Evolutionary conservation across 2,329 filamentous ascomycete species (phyloP), one percentile per base, ranked within the genome.

Genomic region (Gnomoniopsis sp.): DNA sequence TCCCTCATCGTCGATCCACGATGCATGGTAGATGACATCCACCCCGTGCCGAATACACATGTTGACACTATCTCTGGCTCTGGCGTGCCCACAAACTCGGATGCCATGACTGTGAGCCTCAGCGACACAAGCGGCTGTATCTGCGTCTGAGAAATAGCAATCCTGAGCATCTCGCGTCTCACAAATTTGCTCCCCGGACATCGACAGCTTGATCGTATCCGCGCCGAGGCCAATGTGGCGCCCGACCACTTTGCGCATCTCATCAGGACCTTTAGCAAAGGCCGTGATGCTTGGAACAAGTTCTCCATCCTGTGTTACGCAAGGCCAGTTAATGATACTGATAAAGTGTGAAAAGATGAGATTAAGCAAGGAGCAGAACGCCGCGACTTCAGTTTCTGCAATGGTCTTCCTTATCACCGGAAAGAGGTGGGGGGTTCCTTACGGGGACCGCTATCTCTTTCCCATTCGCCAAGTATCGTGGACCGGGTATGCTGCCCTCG

Each of bases 21-120:
- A 75, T 1, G 74, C 77, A 61, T 80, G 77, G 60, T 75, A 80
- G 46, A 80, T 78, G 7, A 78, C 72, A 50, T 80, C 77, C 0
- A 80, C 75, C 2, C 76, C 76, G 47, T 76, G 72, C 57, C 69
- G 69, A 43, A 76, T 64, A 63, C 73, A 78, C 69, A 77, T 72
- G 48, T 71, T 74, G 6, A 80, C 74, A 0, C 72, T 74, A 49
- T 78, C 77, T 41, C 75, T 61, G 2, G 77, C 74, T 30, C 78
- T 66, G 6, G 77, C 77, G 65, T 79, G 77, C 0, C 77, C 69
- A 58, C 78, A 80, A 0, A 80, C 62, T 12, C 73, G 63, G 34
- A 70, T 70, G 10, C 71, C 71, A n/a, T 64, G 65, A 26, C 64
- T 67, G 62, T 79, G 78, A 0, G 72, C 78, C 61, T 79, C 77